Conservation (phyloP, 108 stramenopile genomes). For the Stephanodiscus minutulus region DNA sequence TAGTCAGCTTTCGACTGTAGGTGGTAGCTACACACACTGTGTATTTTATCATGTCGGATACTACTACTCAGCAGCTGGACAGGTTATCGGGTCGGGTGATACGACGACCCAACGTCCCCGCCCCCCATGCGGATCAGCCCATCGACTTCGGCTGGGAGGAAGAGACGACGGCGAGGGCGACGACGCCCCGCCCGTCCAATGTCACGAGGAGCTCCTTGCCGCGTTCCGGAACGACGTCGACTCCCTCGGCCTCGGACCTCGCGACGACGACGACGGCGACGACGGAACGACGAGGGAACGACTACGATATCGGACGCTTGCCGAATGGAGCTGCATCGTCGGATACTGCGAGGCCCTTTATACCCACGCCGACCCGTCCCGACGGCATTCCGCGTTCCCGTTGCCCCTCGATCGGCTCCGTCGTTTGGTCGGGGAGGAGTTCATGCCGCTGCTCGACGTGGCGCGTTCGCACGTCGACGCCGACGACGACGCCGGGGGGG, state of each 20-base stretch:
- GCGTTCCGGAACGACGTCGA: slow-evolving; percentile 36
- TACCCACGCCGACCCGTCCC: slow-evolving; percentile 50
- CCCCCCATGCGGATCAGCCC: slow-evolving; percentile 44
- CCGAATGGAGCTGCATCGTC: slow-evolving; percentile 59
- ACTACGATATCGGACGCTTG: slow-evolving; percentile 27
- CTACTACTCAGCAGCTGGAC: neutral
- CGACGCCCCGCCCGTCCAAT: slow-evolving; percentile 11
- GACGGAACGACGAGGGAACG: neutral
- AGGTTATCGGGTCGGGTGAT: slow-evolving; percentile 7
- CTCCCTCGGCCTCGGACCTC: slow-evolving; percentile 2
- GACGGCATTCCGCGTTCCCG: slow-evolving; percentile 52
- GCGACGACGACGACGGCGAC: neutral
- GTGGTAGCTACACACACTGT: too few relatives aligned
- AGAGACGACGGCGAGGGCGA: slow-evolving; percentile 9
- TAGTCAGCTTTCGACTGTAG: too few relatives aligned
- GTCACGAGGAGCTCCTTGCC: slow-evolving; percentile 38
- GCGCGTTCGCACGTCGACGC: neutral
- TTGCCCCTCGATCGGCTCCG: slow-evolving; percentile 48
- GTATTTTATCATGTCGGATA: slow-evolving; percentile 13
- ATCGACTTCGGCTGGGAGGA: slow-evolving; percentile 36
- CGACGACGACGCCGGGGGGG: neutral
- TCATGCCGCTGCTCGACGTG: slow-evolving; percentile 17
- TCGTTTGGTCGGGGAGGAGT: slow-evolving; percentile 48
- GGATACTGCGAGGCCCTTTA: slow-evolving; percentile 68
- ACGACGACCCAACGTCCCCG: slow-evolving; percentile 20